phyloP scores from a whole-genome alignment of 352 stramenopile genomes.

The Phytophthora chlamydospora region DNA sequence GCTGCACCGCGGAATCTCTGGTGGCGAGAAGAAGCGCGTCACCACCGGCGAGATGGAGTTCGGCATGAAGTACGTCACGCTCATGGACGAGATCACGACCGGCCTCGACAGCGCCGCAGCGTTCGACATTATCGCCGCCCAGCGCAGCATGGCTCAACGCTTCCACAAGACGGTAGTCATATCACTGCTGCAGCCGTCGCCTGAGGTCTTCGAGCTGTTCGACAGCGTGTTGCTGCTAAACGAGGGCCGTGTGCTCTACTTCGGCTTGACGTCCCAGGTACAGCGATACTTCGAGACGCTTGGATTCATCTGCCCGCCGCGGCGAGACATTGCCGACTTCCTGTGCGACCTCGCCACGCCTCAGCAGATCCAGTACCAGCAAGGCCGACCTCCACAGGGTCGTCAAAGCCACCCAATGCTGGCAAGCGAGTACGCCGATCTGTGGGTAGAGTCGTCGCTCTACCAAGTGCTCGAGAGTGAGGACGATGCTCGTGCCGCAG shows the following conservation, averaged over 20 bases:
- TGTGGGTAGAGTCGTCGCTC: conserved; percentile 44
- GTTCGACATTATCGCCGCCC: conserved; percentile 20
- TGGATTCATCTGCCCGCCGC: conserved; percentile 12
- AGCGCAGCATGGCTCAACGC: conserved; percentile 18
- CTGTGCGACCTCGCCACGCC: conserved; percentile 19
- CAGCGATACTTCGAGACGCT: conserved; percentile 18
- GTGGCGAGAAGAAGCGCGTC: conserved; percentile 86
- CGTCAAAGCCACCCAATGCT: conserved; percentile 22
- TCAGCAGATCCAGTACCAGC: conserved; percentile 13
- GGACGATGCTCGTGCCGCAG: conserved; percentile 7
- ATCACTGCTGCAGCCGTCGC: conserved; percentile 19
- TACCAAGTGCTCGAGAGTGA: conserved; percentile 36
- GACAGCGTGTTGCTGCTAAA: conserved; percentile 13
- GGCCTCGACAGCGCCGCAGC: conserved; percentile 20
- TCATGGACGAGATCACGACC: conserved; percentile 26
- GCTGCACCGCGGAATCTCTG: conserved; percentile 54
- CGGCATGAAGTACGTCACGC: conserved; percentile 60
- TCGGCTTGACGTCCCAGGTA: conserved; percentile 12
- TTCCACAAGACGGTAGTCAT: conserved; percentile 21
- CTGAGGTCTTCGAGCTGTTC: conserved; percentile 20
- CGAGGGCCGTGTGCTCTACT: conserved; percentile 10
- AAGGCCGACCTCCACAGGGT: conserved; percentile 1
- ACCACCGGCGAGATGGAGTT: conserved; percentile 87
- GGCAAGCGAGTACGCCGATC: conserved; percentile 51
- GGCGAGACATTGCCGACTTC: conserved; percentile 20